Conservation (phyloP, 129 eudicot genomes). For the Escallonia rubra region DNA sequence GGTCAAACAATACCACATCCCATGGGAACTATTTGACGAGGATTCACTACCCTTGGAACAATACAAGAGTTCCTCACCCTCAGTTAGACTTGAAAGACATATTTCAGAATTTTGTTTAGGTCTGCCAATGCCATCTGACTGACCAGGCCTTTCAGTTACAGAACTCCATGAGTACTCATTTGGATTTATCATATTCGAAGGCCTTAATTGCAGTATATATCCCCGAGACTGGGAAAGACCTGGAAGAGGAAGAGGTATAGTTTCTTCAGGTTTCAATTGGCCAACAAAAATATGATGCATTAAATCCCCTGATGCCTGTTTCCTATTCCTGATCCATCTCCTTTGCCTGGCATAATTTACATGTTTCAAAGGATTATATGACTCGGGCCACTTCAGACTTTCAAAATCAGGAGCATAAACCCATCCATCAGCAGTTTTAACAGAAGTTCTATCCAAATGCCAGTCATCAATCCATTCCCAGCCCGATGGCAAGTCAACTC, state of each 20-base stretch:
- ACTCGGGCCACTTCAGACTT: slow-evolving; percentile 61
- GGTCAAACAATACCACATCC: slow-evolving; percentile 83
- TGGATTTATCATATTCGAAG: slow-evolving; percentile 36
- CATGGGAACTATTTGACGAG: slow-evolving; percentile 57
- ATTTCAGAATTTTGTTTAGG: slow-evolving; percentile 45
- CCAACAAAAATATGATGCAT: slow-evolving; percentile 45
- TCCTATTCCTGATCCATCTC: slow-evolving; percentile 71
- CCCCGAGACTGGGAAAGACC: slow-evolving; percentile 49
- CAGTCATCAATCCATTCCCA: slow-evolving; percentile 83
- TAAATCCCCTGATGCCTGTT: slow-evolving; percentile 20
- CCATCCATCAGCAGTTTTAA: slow-evolving; percentile 61
- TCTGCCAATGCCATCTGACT: slow-evolving; percentile 30
- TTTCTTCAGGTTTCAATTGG: slow-evolving; percentile 63
- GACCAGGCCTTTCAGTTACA: slow-evolving; percentile 41
- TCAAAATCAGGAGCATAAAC: slow-evolving; percentile 67
- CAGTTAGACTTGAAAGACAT: slow-evolving; percentile 56
- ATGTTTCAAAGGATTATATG: slow-evolving; percentile 36
- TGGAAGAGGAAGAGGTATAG: slow-evolving; percentile 76
- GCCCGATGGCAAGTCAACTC: slow-evolving; percentile 44
- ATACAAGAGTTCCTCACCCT: slow-evolving; percentile 61
- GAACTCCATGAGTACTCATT: slow-evolving; percentile 80
- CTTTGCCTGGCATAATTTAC: slow-evolving; percentile 55
- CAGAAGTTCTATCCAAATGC: slow-evolving; percentile 54
- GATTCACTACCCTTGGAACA: slow-evolving; percentile 62
- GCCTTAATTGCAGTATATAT: slow-evolving; percentile 61